Conservation (phyloP, 257 asterid species). For the Gynochthodes officinalis region DNA sequence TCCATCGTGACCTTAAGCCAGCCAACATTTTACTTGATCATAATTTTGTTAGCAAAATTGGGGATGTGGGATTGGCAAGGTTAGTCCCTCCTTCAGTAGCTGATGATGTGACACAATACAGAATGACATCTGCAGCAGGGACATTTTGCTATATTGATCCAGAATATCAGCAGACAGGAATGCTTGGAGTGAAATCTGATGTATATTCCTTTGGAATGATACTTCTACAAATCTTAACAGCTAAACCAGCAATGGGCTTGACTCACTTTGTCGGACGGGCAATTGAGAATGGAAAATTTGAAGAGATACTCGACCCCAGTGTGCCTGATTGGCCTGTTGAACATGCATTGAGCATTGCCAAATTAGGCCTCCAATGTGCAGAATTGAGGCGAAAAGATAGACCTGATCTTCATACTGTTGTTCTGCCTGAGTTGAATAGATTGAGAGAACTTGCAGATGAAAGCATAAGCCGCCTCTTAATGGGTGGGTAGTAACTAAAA, state of each 20-base stretch:
- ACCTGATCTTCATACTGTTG: constrained; percentile 66
- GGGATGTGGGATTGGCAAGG: constrained; percentile 86
- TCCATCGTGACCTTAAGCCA: constrained; percentile 91
- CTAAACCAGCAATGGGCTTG: constrained; percentile 76
- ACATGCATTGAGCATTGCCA: constrained; percentile 54
- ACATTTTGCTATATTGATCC: constrained; percentile 94
- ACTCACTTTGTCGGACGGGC: constrained; percentile 47
- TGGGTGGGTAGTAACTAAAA: constrained; percentile 13
- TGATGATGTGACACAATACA: constrained; percentile 58
- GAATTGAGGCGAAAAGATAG: constrained; percentile 79
- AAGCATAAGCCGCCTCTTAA: constrained; percentile 34
- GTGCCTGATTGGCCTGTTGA: constrained; percentile 81
- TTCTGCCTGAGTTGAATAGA: constrained; percentile 59
- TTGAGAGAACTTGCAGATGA: constrained; percentile 53
- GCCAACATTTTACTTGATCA: constrained; percentile 78
- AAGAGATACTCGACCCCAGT: constrained; percentile 54
- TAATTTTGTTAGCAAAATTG: constrained; percentile 70
- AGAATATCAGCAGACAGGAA: constrained; percentile 86
- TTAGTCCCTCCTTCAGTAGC: constrained; percentile 63
- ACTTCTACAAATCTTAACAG: constrained; percentile 65
- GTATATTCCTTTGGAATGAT: constrained; percentile 75
- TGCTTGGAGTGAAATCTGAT: constrained; percentile 92
- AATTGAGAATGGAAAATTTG: constrained; percentile 47
- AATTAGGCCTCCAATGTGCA: constrained; percentile 62
- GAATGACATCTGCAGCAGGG: constrained; percentile 91